Conservation (phyloP, 1,284 basidiomycete genomes). For the Gomphus bonarii region DNA sequence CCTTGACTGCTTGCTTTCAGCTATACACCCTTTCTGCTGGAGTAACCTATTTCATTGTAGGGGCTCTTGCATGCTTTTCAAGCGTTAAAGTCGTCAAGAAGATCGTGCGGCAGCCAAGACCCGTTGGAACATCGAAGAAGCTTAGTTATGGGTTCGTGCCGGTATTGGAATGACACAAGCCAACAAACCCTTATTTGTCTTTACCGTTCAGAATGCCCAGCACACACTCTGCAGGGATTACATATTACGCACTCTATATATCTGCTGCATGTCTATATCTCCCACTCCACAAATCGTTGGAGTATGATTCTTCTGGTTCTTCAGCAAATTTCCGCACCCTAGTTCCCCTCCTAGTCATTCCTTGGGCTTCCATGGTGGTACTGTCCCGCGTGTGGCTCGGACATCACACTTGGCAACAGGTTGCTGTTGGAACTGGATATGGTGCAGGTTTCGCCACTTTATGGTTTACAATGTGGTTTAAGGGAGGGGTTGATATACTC, state of each 20-base stretch:
- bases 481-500: not conserved
- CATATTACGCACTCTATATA: conserved; percentile 63
- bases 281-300: conserved; percentile 38
- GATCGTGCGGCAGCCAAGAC: conserved; percentile 64
- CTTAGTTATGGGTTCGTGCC: conserved; percentile 48
- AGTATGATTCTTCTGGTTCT: conserved; percentile 17
- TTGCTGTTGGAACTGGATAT: conserved; percentile 52
- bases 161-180: conserved; percentile 4
- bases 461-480: conserved; percentile 57
- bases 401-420: conserved; percentile 72
- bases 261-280: conserved; percentile 46
- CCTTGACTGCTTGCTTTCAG: conserved; percentile 42
- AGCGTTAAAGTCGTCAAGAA: conserved; percentile 63
- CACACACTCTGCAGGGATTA: conserved; percentile 73
- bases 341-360: conserved; percentile 36
- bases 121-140: conserved; percentile 23
- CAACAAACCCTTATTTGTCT: not conserved
- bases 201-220: conserved; percentile 66
- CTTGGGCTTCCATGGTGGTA: conserved; percentile 47
- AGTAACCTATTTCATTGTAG: conserved; percentile 55
- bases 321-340: conserved; percentile 21
- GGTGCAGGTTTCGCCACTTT: conserved; percentile 45
- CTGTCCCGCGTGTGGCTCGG: conserved; percentile 71
- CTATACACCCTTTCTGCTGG: conserved; percentile 62
- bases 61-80: conserved; percentile 51